phyloP scores from a whole-genome alignment of 495 filamentous ascomycete species.

The Physcia stellaris region DNA sequence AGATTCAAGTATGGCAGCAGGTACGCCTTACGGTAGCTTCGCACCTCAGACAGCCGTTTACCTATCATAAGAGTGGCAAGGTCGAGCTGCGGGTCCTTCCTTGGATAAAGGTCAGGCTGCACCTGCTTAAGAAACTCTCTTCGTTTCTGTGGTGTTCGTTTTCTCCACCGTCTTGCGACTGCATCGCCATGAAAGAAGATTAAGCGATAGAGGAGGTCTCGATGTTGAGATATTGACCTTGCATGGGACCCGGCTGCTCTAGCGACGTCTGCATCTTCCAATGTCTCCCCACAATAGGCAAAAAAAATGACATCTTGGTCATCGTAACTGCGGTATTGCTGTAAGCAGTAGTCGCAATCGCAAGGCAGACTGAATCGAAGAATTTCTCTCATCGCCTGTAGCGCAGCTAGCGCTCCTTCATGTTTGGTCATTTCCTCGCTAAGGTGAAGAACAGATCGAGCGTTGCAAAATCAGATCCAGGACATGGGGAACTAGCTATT shows the following conservation, averaged over 20 bases:
- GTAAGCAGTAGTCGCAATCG: neutral
- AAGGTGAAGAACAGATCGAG: no score
- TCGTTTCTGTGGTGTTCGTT: neutral
- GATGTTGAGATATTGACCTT: neutral
- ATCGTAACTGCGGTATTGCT: neutral
- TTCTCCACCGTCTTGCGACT: neutral
- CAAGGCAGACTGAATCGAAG: neutral
- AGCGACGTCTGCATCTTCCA: neutral
- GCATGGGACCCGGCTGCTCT: neutral
- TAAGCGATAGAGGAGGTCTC: neutral
- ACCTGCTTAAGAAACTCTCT: neutral
- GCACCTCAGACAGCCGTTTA: neutral
- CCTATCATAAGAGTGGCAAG: neutral
- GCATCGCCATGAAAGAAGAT: neutral
- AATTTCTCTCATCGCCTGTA: no score
- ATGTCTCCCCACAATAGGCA: neutral
- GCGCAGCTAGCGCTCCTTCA: no score
- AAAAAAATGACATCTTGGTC: neutral
- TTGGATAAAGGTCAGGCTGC: neutral
- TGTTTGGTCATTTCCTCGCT: no score
- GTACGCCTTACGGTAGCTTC: neutral
- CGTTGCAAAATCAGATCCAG: no score
- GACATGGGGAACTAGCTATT: no score
- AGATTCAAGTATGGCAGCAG: constrained; percentile 8
- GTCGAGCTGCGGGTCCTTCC: neutral